A percentile compares a stretch with the other conserved stretches of the same genome.
Conservation (phyloP, 2,329 filamentous ascomycete genomes). For the Paramyrothecium sp. region DNA sequence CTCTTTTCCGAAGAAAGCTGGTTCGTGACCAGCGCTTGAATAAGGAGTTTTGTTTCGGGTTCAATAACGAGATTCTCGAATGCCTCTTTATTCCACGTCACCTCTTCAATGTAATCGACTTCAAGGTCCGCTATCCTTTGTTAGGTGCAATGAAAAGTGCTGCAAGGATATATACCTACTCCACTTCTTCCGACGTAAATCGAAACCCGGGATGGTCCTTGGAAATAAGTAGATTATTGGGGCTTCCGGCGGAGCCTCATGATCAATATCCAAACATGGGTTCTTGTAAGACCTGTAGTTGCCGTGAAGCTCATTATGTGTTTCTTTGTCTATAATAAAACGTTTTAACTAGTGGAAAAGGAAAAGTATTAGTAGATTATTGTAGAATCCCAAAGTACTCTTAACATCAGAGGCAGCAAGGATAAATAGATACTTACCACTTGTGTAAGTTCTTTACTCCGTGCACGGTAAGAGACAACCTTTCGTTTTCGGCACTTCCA, state of each 20-base stretch:
- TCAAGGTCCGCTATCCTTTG: constrained; percentile 5
- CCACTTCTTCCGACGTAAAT: constrained; percentile 9
- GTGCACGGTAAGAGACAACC: not conserved
- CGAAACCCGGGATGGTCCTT: not conserved
- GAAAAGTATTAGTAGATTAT: not conserved
- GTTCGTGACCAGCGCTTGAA: constrained; percentile 6
- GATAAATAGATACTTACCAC: not conserved
- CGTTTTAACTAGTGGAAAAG: not conserved
- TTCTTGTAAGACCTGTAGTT: not conserved
- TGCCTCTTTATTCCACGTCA: constrained; percentile 11
- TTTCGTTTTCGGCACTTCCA: not conserved
- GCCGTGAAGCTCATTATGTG: not conserved
- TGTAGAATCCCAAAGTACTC: not conserved
- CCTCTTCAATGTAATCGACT: constrained; percentile 7
- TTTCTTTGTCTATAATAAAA: not conserved
- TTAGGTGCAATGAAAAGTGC: not conserved
- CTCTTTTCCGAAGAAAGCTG: not conserved
- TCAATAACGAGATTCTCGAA: constrained; percentile 11
- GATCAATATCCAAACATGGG: not conserved
- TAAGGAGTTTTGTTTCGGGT: constrained; percentile 7
- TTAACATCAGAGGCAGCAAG: too few relatives aligned
- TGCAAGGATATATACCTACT: not conserved
- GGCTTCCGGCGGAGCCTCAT: not conserved
- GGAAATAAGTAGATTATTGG: not conserved
- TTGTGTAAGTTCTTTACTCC: not conserved